Base-by-base conservation (phyloP, 768 basidiomycete species). In the Gymnopilus dilepis region DNA sequence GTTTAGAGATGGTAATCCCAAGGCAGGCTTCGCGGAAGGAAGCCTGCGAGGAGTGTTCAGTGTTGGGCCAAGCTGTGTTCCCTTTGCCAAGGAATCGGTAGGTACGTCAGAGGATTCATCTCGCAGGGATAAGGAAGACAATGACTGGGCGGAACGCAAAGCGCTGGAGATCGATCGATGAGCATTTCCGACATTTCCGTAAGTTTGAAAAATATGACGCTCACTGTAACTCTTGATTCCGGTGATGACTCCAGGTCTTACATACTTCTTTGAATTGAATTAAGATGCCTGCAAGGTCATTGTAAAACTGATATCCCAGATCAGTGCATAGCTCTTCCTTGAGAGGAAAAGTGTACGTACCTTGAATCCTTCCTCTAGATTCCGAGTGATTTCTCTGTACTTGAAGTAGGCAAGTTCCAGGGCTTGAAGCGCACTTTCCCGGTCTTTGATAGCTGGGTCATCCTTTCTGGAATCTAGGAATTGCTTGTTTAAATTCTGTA, bases 311-410 rank as follows among this genome's bases (percentile, higher is more conserved):
- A n/a, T 11, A 6, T 0, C 56, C 37, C 22, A 21, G 17, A 53
- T 53, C n/a, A 63, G 22, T 19, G 21, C n/a, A n/a, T n/a, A n/a
- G n/a, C n/a, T 33, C 38, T 21, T 5, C n/a, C 42, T 19, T 31
- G 41, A 26, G 12, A 60, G 42, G 42, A 43, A 31, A 28, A 26
- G 63, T 76, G 38, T 22, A 31, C 11, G 13, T 66, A 90, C 94
- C 79, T 93, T 90, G 67, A 91, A 81, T 5, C 96, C 96, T 71
- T 99, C 97, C 40, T 92, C 88, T 6, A 97, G 77, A 74, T 99
- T 95, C 52, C 85, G 83, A 2, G 80, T 81, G 13, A 97, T 91
- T 71, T 98, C 96, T 56, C 84, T 81, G 73, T 95, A 97, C 69
- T 94, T 94, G 76, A 88, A 88, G 74, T 92, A 92, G 0, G 95